Evolutionary conservation across 139 green algal species (phyloP).

Genomic region (Penium margaritaceum): DNA sequence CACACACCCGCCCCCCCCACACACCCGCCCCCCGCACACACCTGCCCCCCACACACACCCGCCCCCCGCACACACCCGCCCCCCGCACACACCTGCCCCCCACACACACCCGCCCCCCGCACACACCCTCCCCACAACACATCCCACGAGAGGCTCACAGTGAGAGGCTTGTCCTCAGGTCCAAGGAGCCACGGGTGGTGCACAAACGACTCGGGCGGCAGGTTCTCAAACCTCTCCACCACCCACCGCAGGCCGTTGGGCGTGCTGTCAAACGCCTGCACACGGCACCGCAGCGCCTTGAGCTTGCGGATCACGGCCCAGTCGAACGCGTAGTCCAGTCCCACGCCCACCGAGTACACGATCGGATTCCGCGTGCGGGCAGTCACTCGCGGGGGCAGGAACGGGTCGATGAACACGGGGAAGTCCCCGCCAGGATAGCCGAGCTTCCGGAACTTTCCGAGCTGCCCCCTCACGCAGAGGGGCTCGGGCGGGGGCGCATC

Average conservation of each 20-base stretch:
- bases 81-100: no score
- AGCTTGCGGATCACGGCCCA: constrained; percentile 6
- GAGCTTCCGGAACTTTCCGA: constrained; percentile 23
- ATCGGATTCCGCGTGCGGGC: background rate
- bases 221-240: constrained; percentile 2
- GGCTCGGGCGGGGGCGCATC: constrained; percentile 4
- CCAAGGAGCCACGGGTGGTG: constrained; percentile 22
- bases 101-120: no score
- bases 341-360: constrained; percentile 19
- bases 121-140: no score
- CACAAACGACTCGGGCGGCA: constrained; percentile 4
- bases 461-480: constrained; percentile 12
- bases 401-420: constrained; percentile 2
- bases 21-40: no score
- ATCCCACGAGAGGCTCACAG: no score
- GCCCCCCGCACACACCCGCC: no score
- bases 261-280: constrained; percentile 35
- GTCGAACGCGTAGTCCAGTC: constrained; percentile 16
- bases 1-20: no score
- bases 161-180: background rate
- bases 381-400: no score
- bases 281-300: background rate
- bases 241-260: constrained; percentile 13
- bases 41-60: no score
- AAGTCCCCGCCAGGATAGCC: constrained; percentile 22